phyloP scores from a whole-genome alignment of 164 flowering plant genomes.

The Warburgia ugandensis region DNA sequence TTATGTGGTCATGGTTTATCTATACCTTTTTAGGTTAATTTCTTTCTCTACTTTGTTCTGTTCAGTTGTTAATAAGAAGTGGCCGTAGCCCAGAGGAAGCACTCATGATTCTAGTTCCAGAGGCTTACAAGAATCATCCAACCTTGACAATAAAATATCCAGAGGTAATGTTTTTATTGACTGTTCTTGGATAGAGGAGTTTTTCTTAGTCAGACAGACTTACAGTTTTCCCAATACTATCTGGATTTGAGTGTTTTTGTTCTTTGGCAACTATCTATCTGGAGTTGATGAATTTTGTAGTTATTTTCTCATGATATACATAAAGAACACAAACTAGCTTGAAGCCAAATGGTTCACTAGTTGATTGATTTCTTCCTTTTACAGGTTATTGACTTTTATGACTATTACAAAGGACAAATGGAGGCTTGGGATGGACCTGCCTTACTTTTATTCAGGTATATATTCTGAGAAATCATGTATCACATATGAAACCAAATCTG shows the following conservation, averaged over 20 bases:
- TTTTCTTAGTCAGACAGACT: too few relatives aligned
- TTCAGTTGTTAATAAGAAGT: conserved; percentile 84
- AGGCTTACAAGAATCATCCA: conserved; percentile 98
- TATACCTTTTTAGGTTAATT: not conserved
- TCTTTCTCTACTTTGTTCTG: conserved; percentile 8
- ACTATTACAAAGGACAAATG: conserved; percentile 99
- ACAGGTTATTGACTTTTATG: conserved; percentile 87
- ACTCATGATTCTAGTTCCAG: conserved; percentile 98
- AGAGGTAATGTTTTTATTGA: conserved; percentile 50
- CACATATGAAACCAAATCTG: not conserved
- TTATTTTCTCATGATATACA: too few relatives aligned
- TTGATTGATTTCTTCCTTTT: conserved; percentile 8
- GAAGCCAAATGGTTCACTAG: not conserved
- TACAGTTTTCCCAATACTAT: too few relatives aligned
- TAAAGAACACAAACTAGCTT: too few relatives aligned
- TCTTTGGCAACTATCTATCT: too few relatives aligned
- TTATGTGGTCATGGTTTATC: too few relatives aligned
- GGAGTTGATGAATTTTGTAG: too few relatives aligned
- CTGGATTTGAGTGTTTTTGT: too few relatives aligned
- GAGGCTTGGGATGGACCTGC: conserved; percentile 99
- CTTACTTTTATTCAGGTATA: conserved; percentile 88
- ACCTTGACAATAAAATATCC: conserved; percentile 87
- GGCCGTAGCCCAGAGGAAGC: conserved; percentile 94
- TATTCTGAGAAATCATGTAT: not conserved
- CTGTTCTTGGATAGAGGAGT: too few relatives aligned